A percentile compares a stretch with the other conserved stretches of the same genome.
Conservation (phyloP, 371 early-diverging fungal genomes). For the Zychaea mexicana region DNA sequence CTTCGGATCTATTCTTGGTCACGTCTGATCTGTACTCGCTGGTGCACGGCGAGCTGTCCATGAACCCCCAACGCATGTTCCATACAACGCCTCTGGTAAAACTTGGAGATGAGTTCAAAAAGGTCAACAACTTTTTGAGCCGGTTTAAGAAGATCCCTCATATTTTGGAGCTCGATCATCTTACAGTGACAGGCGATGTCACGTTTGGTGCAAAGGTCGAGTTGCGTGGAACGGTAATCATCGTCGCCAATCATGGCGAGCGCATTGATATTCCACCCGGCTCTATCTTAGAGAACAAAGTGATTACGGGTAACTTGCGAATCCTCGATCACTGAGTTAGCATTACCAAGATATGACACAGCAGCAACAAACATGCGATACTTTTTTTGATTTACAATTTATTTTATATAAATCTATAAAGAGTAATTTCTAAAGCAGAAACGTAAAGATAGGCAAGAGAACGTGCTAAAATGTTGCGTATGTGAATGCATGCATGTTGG, state of each 20-base stretch:
- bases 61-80: conserved; percentile 94
- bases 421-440: background rate
- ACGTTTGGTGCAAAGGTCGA: conserved; percentile 94
- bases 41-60: conserved; percentile 88
- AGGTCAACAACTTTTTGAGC: conserved; percentile 72
- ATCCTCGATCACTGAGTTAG: conserved; percentile 80
- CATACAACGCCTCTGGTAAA: conserved; percentile 94
- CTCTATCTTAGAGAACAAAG: conserved; percentile 96
- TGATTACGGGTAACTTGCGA: conserved; percentile 96
- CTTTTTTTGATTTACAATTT: too few species aligned
- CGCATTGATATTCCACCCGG: conserved; percentile 99
- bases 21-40: conserved; percentile 95
- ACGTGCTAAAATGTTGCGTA: too few species aligned
- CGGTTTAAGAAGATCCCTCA: conserved; percentile 95
- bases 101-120: conserved; percentile 98
- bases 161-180: conserved; percentile 97
- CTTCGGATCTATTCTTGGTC: conserved; percentile 98
- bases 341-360: too few species aligned
- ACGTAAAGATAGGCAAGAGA: background rate
- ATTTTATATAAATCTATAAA: background rate
- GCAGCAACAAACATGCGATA: too few species aligned
- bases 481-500: too few species aligned
- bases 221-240: conserved; percentile 98
- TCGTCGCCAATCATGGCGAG: conserved; percentile 96
- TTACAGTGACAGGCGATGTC: conserved; percentile 99